These are phyloP conservation scores for Phaeoacremonium minimum DNA, from an alignment of 2,329 filamentous ascomycete species.

Conservation along the genomic window DNA sequence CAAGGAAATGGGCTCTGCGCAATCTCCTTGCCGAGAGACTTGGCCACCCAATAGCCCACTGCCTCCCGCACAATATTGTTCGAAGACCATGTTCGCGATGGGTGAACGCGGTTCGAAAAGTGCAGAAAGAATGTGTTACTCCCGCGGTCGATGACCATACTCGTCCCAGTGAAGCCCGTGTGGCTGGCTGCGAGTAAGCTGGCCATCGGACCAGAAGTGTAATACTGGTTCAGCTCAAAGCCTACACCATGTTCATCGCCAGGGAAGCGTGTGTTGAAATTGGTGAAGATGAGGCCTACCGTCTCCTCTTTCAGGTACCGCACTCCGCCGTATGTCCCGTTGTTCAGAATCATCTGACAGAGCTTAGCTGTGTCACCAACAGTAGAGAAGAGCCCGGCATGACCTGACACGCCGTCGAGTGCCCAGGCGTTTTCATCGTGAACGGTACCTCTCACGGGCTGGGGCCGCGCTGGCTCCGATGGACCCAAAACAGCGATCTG, in stretches of 20 bases:
- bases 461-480: conserved; percentile 24
- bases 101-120: conserved; percentile 14
- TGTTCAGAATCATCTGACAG: conserved; percentile 30
- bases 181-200: conserved; percentile 16
- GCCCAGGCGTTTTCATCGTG: conserved; percentile 30
- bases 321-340: conserved; percentile 24
- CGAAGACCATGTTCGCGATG: conserved; percentile 23
- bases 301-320: conserved; percentile 18
- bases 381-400: conserved; percentile 28
- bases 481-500: conserved; percentile 22
- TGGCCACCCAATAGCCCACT: conserved; percentile 12
- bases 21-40: conserved; percentile 10
- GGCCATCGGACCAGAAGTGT: conserved; percentile 22
- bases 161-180: conserved; percentile 17
- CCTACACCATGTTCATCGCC: conserved; percentile 21
- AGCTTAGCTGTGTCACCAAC: conserved; percentile 21
- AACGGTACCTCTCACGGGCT: conserved; percentile 30
- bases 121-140: conserved; percentile 14
- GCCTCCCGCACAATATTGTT: conserved; percentile 19
- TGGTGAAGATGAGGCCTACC: conserved; percentile 25
- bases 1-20: too few species aligned
- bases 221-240: conserved; percentile 25
- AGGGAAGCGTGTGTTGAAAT: conserved; percentile 22
- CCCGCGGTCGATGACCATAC: conserved; percentile 15
- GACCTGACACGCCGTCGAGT: conserved; percentile 25